phyloP scores from a whole-genome alignment of 306 rosid genomes.

The Rosa lucieae region DNA sequence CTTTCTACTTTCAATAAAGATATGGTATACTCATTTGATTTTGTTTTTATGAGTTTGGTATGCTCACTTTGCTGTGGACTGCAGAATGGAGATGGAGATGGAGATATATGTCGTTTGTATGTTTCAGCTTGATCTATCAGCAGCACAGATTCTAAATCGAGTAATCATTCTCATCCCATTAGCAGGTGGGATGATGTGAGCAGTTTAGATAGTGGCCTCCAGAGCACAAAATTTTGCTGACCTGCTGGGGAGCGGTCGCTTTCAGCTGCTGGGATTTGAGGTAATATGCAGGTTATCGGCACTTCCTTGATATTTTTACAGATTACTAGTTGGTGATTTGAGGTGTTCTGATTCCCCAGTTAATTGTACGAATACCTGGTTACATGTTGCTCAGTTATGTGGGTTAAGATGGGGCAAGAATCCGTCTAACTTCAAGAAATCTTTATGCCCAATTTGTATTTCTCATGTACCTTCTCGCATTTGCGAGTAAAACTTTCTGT shows the following conservation, averaged over 20 bases:
- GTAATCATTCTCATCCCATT: not conserved
- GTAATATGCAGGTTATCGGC: not conserved
- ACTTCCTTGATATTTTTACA: no score
- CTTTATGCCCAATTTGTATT: no score
- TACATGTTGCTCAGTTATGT: no score
- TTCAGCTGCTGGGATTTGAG: not conserved
- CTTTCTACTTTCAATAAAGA: not conserved
- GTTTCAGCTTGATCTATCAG: slow-evolving; percentile 9
- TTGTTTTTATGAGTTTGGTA: not conserved
- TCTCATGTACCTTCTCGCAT: no score
- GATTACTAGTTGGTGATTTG: no score
- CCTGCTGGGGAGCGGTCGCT: not conserved
- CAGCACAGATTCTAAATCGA: not conserved
- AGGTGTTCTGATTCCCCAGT: no score
- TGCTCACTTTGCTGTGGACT: not conserved
- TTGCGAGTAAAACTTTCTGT: no score
- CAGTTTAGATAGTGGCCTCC: not conserved
- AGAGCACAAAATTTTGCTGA: not conserved
- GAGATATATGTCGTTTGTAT: not conserved
- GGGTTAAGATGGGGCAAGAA: no score
- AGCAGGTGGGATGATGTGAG: not conserved
- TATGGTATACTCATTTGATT: not conserved
- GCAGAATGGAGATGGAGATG: slow-evolving; percentile 7
- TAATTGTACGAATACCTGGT: no score
- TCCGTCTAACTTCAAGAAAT: no score